Base-by-base conservation (phyloP, 768 basidiomycete species). In the Gymnopilus dilepis region DNA sequence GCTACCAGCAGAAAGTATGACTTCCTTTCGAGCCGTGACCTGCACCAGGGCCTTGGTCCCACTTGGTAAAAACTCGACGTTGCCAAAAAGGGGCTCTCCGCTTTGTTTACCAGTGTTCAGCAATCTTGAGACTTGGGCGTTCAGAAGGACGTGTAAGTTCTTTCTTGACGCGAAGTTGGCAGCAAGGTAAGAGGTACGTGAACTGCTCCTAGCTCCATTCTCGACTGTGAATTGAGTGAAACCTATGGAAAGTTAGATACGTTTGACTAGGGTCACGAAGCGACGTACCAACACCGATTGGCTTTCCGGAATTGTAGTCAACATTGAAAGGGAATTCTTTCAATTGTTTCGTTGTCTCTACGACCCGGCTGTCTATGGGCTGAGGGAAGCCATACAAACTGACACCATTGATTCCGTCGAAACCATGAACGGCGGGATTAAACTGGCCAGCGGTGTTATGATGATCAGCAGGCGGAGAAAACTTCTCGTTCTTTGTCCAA, bases 1-100 rank as follows among this genome's bases (percentile, higher is more conserved):
- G 1, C 70, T 61, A 19, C 80, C 80, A 9, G 73, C 76, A 1
- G 77, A 78, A 3, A 81, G 67, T 30, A 80, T 74, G 30, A 79
- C 68, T 50, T 79, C 78, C 53, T 72, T 74, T n/a, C 51, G 50
- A 12, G 51, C 59, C 13, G 42, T 60, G 12, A 34, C 59, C 22
- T 28, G 21, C 21, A 33, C 22, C 4, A 54, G 21, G 22, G 37
- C 17, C 21, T 40, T 26, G 34, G 4, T 37, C 3, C 4, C n/a
- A n/a, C 34, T 15, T 30, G 52, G 11, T 17, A 53, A 17, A 47
- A 76, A 70, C 37, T 72, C 66, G 24, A 66, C 77, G 11, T 61
- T 60, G 13, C 64, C 45, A 34, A 73, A 69, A n/a, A 59, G 42
- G 2, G 61, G 63, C 11, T 59, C 50, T 2, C 66, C 67, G 11